phyloP scores from a whole-genome alignment of 805 yeast species.

The Starmerella apis region DNA sequence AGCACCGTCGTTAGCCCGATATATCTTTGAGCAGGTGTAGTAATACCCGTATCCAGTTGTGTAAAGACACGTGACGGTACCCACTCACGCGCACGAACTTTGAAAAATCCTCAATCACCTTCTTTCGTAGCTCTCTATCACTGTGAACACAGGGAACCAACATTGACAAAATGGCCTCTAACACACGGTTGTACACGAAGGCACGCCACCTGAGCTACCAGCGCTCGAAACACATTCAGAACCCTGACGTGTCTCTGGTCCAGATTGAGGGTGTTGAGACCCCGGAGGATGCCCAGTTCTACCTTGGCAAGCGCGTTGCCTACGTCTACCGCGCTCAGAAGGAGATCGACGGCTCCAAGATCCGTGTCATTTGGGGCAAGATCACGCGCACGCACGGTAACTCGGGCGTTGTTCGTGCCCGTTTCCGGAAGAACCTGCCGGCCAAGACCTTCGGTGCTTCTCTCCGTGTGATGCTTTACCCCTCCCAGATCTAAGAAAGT shows the following conservation, averaged over 20 bases:
- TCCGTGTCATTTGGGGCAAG: constrained; percentile 99
- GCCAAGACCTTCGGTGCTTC: constrained; percentile 99
- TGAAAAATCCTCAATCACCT: constrained; percentile 22
- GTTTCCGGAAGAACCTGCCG: constrained; percentile 98
- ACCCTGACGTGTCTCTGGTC: constrained; percentile 95
- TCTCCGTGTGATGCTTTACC: constrained; percentile 99
- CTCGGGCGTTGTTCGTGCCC: constrained; percentile 97
- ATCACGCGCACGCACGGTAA: constrained; percentile 97
- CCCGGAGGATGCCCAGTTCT: constrained; percentile 94
- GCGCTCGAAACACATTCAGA: constrained; percentile 96
- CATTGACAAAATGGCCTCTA: constrained; percentile 25
- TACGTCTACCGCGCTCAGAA: constrained; percentile 98
- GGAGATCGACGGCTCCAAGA: constrained; percentile 97
- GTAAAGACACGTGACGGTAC: constrained; percentile 17
- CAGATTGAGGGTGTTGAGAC: constrained; percentile 91
- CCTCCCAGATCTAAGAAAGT: constrained; percentile 81
- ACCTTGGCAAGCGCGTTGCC: constrained; percentile 98
- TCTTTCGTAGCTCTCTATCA: constrained; percentile 4
- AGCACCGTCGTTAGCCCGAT: no score
- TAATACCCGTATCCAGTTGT: not conserved
- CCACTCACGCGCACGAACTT: constrained; percentile 17
- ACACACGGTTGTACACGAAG: constrained; percentile 75
- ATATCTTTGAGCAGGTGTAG: no score
- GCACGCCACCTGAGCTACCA: constrained; percentile 99
- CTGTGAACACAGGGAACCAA: constrained; percentile 16